Evolutionary conservation across 495 filamentous ascomycete species (phyloP).

Genomic region (Lasiosphaeria ovina): DNA sequence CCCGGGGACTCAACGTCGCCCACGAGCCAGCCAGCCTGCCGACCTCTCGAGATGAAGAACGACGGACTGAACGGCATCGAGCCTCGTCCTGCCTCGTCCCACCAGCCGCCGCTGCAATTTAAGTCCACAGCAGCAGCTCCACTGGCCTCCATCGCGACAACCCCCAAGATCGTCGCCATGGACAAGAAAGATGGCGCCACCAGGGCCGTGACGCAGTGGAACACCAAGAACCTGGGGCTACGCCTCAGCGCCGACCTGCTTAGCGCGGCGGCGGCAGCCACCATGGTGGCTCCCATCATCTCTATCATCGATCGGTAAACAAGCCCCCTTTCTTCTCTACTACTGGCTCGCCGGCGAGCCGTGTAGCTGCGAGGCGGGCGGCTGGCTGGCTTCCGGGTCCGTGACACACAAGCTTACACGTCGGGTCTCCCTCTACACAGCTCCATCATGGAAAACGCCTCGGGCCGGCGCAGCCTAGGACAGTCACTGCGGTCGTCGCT

Average conservation of each 20-base stretch:
- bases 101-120: neutral
- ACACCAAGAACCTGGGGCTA: slow-evolving; percentile 67
- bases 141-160: neutral
- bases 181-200: neutral
- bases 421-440: slow-evolving; percentile 38
- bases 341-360: neutral
- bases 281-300: slow-evolving; percentile 81
- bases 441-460: slow-evolving; percentile 93
- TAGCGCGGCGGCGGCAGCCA: slow-evolving; percentile 75
- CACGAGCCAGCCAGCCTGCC: no score
- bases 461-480: slow-evolving; percentile 70
- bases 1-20: no score
- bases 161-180: slow-evolving; percentile 4
- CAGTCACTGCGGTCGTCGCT: slow-evolving; percentile 65
- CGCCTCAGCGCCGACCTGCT: slow-evolving; percentile 70
- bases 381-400: neutral
- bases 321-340: slow-evolving; percentile 3
- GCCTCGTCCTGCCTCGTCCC: neutral
- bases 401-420: neutral
- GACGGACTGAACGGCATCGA: slow-evolving; percentile 12
- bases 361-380: no score
- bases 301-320: slow-evolving; percentile 86
- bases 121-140: neutral
- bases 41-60: slow-evolving; percentile 12
- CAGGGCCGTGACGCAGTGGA: slow-evolving; percentile 54